These are phyloP conservation scores for Fusarium secorum DNA, from an alignment of 2,329 filamentous ascomycete species.

Conservation along the genomic window DNA sequence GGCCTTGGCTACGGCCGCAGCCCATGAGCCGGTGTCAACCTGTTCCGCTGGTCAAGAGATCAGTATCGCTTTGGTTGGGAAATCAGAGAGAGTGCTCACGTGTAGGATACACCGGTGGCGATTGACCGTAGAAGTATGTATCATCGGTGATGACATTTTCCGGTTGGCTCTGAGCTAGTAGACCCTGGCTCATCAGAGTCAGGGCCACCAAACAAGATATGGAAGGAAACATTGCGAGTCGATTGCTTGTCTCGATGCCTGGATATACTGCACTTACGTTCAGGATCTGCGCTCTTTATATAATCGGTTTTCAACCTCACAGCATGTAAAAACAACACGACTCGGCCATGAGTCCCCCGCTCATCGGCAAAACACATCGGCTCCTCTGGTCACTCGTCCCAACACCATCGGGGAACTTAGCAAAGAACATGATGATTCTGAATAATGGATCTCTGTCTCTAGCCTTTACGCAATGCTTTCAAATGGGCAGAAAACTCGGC, in stretches of 20 bases:
- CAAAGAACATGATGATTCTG: not conserved
- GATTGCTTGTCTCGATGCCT: not conserved
- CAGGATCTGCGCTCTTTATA: not conserved
- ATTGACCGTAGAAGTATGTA: constrained; percentile 9
- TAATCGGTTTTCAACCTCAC: not conserved
- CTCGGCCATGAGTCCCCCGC: not conserved
- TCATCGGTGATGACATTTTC: not conserved
- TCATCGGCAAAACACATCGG: not conserved
- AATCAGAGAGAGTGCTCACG: not conserved
- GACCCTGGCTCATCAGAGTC: not conserved
- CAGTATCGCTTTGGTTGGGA: not conserved
- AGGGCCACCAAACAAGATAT: not conserved
- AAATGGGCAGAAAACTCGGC: not conserved
- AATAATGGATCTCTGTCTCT: not conserved
- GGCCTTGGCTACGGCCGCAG: not conserved
- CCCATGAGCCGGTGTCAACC: not conserved
- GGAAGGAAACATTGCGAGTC: not conserved
- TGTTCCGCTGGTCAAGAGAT: not conserved
- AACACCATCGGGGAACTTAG: not conserved
- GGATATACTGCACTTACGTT: not conserved
- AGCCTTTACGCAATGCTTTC: constrained; percentile 1
- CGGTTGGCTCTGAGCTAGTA: not conserved
- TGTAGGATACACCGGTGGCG: not conserved
- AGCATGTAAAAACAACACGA: not conserved
- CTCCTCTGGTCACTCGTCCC: not conserved